Evolutionary conservation across 2,329 filamentous ascomycete genomes (phyloP), one percentile per base, ranked within the genome.

Genomic region (Byssochlamys sp.): DNA sequence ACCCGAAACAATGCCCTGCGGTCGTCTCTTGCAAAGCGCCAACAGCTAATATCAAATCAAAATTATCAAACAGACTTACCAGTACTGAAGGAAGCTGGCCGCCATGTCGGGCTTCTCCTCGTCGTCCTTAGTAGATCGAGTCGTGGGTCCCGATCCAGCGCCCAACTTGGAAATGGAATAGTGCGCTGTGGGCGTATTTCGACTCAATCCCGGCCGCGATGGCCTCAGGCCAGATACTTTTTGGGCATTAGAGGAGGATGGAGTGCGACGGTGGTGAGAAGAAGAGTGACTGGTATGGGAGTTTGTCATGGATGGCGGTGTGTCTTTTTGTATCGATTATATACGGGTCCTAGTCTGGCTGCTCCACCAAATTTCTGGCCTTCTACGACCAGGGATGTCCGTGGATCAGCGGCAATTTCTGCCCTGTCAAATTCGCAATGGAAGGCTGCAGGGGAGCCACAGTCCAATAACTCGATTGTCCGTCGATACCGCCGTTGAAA

Each of bases 21-120:
- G 24, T 25, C 12, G 10, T 26, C 33, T 12, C 11, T 11, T 29
- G 4, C 26, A 25, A 50, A 53, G 6, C 5, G 52, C 24, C 7
- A 45, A 51, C 14, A 52, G n/a, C 2, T 4, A n/a, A 6, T 29
- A 51, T 25, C 26, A 56, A 12, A 31, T 31, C 29, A 51, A 19
- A 19, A 19, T 19, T 19, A 19, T 19, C 19, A 19, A 19, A 55
- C 53, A 50, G 29, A 68, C 73, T 63, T 72, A 77, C 75, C 75
- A 77, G 63, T 72, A 77, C 59, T 77, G 75, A 51, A 77, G 63
- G 53, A 77, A 77, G 61, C 72, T 75, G 51, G 74, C 67, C 6
- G 74, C 70, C 75, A 77, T 77, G 55, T 74, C 73, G 58, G 64
- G 58, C 33, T 67, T 63, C 48, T 60, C 60, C 57, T 70, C 66